Evolutionary conservation across 2,329 filamentous ascomycete genomes (phyloP).

Genomic region (Epichloe glyceriae): DNA sequence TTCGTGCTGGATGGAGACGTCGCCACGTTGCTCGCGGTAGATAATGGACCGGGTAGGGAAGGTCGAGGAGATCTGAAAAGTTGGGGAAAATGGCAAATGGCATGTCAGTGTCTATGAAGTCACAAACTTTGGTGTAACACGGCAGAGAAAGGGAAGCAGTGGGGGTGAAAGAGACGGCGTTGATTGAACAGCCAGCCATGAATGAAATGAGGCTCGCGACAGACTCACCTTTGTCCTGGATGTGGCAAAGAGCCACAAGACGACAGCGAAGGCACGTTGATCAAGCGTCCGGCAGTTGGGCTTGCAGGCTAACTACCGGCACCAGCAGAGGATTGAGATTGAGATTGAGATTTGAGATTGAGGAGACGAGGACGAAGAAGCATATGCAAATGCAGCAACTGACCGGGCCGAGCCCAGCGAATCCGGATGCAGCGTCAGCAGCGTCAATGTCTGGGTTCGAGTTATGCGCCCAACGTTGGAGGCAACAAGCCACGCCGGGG

Average conservation of each 20-base stretch:
- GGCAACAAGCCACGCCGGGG: slow-evolving; percentile 30
- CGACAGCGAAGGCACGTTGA: slow-evolving; percentile 11
- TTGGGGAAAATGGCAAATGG: neutral
- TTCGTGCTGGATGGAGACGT: slow-evolving; percentile 31
- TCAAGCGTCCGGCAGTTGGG: slow-evolving; percentile 29
- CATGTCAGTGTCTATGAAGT: neutral
- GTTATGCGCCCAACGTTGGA: slow-evolving; percentile 15
- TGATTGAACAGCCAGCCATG: neutral
- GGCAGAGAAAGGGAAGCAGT: neutral
- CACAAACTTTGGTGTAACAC: neutral
- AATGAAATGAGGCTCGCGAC: neutral
- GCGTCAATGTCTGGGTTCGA: slow-evolving; percentile 2
- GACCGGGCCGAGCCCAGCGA: slow-evolving; percentile 1
- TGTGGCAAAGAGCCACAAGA: slow-evolving; percentile 12
- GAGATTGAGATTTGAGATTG: slow-evolving; percentile 6
- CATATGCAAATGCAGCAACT: slow-evolving; percentile 7
- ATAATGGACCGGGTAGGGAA: slow-evolving; percentile 37
- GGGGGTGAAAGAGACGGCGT: neutral
- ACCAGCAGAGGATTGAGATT: slow-evolving; percentile 13
- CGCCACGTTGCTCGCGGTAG: slow-evolving; percentile 27
- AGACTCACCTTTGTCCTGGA: slow-evolving; percentile 16
- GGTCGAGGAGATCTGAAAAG: slow-evolving; percentile 33
- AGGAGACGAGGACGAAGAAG: slow-evolving; percentile 10
- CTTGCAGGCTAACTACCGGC: slow-evolving; percentile 27
- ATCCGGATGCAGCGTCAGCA: neutral